Base-by-base conservation (phyloP, 1,139 yeast species). In the Candida buenavistaensis region DNA sequence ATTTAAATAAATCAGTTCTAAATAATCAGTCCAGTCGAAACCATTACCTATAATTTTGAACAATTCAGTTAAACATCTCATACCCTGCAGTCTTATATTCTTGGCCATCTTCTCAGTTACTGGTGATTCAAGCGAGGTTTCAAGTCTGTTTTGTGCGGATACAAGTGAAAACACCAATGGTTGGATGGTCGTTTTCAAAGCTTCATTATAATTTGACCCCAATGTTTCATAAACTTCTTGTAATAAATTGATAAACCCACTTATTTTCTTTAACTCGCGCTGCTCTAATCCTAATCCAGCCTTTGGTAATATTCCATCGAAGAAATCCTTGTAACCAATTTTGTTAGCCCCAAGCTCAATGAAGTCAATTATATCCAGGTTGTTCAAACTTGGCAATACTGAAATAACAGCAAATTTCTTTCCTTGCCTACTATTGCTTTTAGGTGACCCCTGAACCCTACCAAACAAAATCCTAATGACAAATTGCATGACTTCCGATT, bases 401-500 rank as follows among this genome's bases (percentile, higher is more conserved):
- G 83, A 71, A 11, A 92, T 68, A 4, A 89, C 88, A 2, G 97
- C 92, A 52, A 73, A 73, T 47, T 88, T 84, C 47, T 86, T 75
- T 15, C 90, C 81, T 41, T 77, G 74, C 50, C 85, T 85, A 32
- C 81, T 77, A 41, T 88, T 88, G 55, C 82, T 78, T 43, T 55
- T 64, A 4, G 70, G 54, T 3, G 64, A 48, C 12, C 75, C 73
- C 59, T 87, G 95, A 7, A 89, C 88, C 44, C 95, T 72, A 5
- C 98, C 98, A 58, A 83, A 92, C 23, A 94, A 62, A 17, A 94
- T 82, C 44, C 97, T 68, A 31, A 90, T 59, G 4, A 89, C 74
- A 30, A 86, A 55, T 1, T 95, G 94, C 75, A 89, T 75, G 5
- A 92, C 68, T 0, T 46, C 57, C 1, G 57, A 64, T 14, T 74